A percentile compares a stretch with the other conserved stretches of the same genome.
phyloP scores from a whole-genome alignment of 495 filamentous ascomycete species.

The Neurospora sp. region DNA sequence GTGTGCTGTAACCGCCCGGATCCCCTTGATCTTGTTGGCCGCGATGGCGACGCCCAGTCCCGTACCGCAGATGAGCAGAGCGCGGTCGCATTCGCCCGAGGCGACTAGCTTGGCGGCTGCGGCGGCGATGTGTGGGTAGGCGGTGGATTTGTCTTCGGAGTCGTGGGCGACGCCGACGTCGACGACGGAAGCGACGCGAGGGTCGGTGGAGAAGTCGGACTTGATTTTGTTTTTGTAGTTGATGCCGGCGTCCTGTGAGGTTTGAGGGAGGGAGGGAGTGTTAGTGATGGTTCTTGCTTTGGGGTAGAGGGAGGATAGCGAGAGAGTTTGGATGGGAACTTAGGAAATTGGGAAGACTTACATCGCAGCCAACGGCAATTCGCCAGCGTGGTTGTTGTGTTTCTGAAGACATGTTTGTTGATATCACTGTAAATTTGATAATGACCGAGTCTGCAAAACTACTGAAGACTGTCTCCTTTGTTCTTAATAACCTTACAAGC shows the following conservation, averaged over 20 bases:
- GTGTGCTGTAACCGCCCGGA: conserved; percentile 79
- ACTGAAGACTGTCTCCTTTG: background rate
- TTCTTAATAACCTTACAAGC: background rate
- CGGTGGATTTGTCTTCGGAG: conserved; percentile 57
- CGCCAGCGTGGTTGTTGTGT: conserved; percentile 23
- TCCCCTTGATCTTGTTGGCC: conserved; percentile 79
- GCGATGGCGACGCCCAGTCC: conserved; percentile 77
- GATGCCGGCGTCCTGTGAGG: conserved; percentile 57
- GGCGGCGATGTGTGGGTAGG: conserved; percentile 74
- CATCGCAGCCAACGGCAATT: conserved; percentile 39
- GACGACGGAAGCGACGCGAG: conserved; percentile 55
- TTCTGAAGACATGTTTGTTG: conserved; percentile 2
- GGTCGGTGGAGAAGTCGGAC: conserved; percentile 54
- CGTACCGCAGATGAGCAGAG: conserved; percentile 79
- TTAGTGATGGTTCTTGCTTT: conserved; percentile 6
- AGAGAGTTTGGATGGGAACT: background rate
- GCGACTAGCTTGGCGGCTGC: conserved; percentile 56
- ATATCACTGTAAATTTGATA: background rate
- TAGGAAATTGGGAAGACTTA: conserved; percentile 17
- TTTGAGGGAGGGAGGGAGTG: background rate
- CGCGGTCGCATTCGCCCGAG: conserved; percentile 63
- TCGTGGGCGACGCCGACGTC: conserved; percentile 48
- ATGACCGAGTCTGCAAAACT: background rate
- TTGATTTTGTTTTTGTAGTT: conserved; percentile 74
- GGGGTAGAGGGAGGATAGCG: background rate